Evolutionary conservation across 202 grass and related monocot species (phyloP), one percentile per base, ranked within the genome.

Genomic region (Schoenoplectus triqueter): DNA sequence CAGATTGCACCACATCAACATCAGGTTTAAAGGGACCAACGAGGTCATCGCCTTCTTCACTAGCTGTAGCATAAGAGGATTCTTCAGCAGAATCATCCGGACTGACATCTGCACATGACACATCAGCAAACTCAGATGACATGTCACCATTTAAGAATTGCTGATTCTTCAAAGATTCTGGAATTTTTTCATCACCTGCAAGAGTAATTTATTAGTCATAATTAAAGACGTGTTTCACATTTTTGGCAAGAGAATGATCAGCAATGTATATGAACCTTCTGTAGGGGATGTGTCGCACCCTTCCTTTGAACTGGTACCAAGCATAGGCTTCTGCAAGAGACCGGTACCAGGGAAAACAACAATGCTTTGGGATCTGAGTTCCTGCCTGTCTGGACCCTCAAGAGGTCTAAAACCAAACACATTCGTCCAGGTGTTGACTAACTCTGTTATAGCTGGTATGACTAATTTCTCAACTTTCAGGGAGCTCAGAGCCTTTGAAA

Each of bases 331-430:
- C 81, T 94, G 88, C 81, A 99, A 91, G 89, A 96, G 93, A 91
- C 96, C 90, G 49, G 93, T 94, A 73, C 87, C 88, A 86, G 96
- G 93, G 87, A 96, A 99, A 78, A 96, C 93, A 83, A 99, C 78
- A 80, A 99, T 91, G 85, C 85, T 99, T 73, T 88, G 69, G 56
- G 90, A 96, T 87, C 85, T 90, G 75, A 99, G 66, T 73, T 96
- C 96, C 86, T 94, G 61, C 87, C 89, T 88, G 10, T 91, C 48
- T 82, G 89, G 89, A 82, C 51, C 89, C 80, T 96, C 92, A 13
- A 99, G 93, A 78, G 89, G 87, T 74, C 85, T 86, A 85, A 99
- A 99, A 64, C 93, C 96, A 87, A 99, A 99, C 67, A 88, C 91
- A 74, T 84, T 87, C 73, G 84, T 94, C 96, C 96, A 99, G 76